Evolutionary conservation across 345 rosid species (phyloP).

Genomic region (Arabidopsis arenosa): DNA sequence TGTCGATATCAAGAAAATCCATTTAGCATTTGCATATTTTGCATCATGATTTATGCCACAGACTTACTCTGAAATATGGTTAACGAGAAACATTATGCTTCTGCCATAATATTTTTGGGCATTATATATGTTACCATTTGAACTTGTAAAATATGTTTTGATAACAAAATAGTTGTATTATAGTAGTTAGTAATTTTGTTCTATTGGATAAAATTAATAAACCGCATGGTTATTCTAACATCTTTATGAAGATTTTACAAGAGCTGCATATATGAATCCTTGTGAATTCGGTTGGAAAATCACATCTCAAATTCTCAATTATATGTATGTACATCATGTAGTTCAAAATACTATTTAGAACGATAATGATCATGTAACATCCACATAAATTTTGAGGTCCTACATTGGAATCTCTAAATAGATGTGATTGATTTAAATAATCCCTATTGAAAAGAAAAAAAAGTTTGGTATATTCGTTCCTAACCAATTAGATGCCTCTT

Average conservation of each 20-base stretch:
- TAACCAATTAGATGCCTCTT: slow-evolving; percentile 28
- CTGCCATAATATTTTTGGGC: neutral
- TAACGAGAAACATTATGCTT: neutral
- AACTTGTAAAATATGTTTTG: neutral
- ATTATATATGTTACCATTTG: neutral
- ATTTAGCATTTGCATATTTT: neutral
- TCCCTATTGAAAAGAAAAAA: neutral
- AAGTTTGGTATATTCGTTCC: neutral
- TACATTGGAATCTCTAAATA: neutral
- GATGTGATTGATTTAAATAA: neutral
- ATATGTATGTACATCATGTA: neutral
- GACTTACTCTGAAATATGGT: neutral
- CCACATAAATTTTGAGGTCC: neutral
- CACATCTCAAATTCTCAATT: no score
- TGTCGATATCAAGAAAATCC: neutral
- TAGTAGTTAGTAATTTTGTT: no score
- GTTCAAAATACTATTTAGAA: neutral
- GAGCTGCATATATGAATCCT: neutral
- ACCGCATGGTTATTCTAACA: neutral
- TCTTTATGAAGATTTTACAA: neutral
- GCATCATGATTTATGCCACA: neutral
- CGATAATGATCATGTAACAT: neutral
- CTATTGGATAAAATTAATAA: neutral
- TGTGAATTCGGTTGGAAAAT: neutral
- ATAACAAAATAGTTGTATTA: neutral